Conservation (phyloP, 352 stramenopile genomes). For the Phytopythium mirpurense region DNA sequence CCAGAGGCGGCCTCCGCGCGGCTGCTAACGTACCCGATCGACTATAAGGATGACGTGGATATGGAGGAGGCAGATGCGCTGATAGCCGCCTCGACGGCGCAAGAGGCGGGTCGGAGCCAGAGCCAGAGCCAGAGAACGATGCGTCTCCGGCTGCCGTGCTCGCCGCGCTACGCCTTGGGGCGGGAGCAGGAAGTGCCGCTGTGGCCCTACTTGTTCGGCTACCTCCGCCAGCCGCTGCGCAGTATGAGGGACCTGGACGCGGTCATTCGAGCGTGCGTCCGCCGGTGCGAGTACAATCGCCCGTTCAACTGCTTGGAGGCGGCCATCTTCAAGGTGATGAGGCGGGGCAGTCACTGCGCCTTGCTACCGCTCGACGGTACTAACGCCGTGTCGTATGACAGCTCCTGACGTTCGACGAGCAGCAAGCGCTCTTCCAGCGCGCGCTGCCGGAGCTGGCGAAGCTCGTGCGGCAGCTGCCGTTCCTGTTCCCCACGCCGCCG, state of each 20-base stretch:
- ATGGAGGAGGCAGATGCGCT: constrained; percentile 3
- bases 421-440: constrained; percentile 27
- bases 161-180: constrained; percentile 21
- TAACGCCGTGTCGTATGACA: constrained; percentile 10
- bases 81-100: too few relatives aligned
- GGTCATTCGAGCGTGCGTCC: constrained; percentile 38
- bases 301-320: constrained; percentile 34
- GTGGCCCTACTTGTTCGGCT: constrained; percentile 65
- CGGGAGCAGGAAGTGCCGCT: constrained; percentile 36
- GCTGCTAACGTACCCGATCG: constrained; percentile 36
- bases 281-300: constrained; percentile 2
- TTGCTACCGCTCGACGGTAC: too few relatives aligned
- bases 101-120: too few relatives aligned
- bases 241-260: constrained; percentile 25
- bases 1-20: background rate
- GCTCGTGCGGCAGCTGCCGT: constrained; percentile 43
- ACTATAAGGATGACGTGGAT: constrained; percentile 15
- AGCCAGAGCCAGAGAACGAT: background rate
- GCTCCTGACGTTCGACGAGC: constrained; percentile 32
- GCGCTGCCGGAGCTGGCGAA: constrained; percentile 45
- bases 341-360: too few relatives aligned
- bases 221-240: constrained; percentile 36
- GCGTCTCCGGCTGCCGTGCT: constrained; percentile 38
- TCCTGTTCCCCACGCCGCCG: constrained; percentile 33
- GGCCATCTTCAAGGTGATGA: constrained; percentile 28